Conservation (phyloP, 306 rosid genomes). For the cucumber (Cucumis sativus) region Cucumber_9930_V3 NC_026657.2:15529001-15529500, state of each 20-base stretch:
- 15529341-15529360: not conserved
- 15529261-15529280: not conserved
- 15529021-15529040: not conserved
- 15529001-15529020: not conserved
- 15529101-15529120: not conserved
- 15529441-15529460: not conserved
- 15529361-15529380: not conserved
- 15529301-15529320: not conserved
- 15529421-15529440: not conserved
- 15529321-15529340: not conserved
- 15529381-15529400: not conserved
- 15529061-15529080: not conserved
- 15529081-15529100: not conserved
- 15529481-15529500: slow-evolving; percentile 53
- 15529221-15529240: not conserved
- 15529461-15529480: not conserved
- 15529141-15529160: not conserved
- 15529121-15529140: not conserved
- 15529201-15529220: too few relatives aligned
- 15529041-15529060: not conserved
- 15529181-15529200: not conserved
- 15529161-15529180: not conserved
- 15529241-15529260: not conserved
- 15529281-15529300: not conserved
- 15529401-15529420: too few relatives aligned